Percentiles rank a stretch among this genome's conserved stretches.
Evolutionary conservation across 306 rosid species (phyloP).

Genomic region (Acacia confusa): DNA sequence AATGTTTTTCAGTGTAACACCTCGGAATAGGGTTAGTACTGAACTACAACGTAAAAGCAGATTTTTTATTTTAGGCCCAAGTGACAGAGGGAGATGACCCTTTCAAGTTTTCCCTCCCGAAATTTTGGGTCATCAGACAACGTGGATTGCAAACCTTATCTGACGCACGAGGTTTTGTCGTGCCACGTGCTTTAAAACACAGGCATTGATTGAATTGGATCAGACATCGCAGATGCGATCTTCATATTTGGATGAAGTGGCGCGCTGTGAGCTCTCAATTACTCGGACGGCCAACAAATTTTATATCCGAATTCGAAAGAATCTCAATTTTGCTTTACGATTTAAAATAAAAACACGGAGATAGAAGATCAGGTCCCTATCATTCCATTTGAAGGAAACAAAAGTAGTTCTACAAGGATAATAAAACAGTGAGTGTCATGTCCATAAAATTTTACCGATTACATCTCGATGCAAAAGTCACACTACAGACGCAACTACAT

Average conservation of each 20-base stretch:
- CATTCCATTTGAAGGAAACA: not conserved
- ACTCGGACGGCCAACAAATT: no score
- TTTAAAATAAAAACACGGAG: not conserved
- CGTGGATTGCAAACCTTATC: not conserved
- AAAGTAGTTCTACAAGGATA: not conserved
- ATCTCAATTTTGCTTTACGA: no score
- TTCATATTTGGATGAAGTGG: not conserved
- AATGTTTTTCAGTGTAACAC: no score
- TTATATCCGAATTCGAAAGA: no score
- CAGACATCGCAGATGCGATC: not conserved
- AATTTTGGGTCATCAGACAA: no score
- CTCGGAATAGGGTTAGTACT: no score
- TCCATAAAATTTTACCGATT: not conserved
- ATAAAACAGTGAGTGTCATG: not conserved
- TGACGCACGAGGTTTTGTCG: not conserved
- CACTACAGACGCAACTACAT: not conserved
- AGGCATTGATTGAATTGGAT: not conserved
- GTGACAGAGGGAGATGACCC: no score
- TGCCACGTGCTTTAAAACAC: not conserved
- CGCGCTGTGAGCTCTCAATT: no score
- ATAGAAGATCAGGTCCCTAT: not conserved
- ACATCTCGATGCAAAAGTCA: not conserved
- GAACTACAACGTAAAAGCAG: no score
- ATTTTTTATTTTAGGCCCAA: no score
- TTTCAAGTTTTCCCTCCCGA: not conserved